A percentile compares a stretch with the other conserved stretches of the same genome.
Evolutionary conservation across 176 grass and related monocot species (phyloP).

Genomic region (Eragrostis curvula): DNA sequence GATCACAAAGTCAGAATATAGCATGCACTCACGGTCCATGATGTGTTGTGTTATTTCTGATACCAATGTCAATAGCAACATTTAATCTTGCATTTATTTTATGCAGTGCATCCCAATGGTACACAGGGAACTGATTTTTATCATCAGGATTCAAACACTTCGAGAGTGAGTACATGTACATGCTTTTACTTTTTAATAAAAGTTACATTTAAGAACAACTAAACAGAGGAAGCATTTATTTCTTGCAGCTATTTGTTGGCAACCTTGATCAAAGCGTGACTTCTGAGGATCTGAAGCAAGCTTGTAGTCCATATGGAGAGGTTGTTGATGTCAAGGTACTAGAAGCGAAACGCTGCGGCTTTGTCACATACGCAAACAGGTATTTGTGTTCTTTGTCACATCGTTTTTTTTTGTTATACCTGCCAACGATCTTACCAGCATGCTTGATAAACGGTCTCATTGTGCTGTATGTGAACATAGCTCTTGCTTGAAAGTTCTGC

Average conservation of each 20-base stretch:
- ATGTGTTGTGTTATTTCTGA: neutral
- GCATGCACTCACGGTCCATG: constrained; percentile 8
- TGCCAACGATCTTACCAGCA: neutral
- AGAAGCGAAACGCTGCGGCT: constrained; percentile 52
- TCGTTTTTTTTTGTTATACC: constrained; percentile 13
- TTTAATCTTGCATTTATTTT: constrained; percentile 23
- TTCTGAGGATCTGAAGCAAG: constrained; percentile 52
- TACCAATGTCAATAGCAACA: neutral
- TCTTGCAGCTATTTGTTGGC: constrained; percentile 62
- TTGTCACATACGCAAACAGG: constrained; percentile 61
- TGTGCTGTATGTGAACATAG: constrained; percentile 1
- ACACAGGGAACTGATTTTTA: constrained; percentile 37
- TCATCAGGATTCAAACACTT: constrained; percentile 45
- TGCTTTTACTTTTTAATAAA: constrained; percentile 32
- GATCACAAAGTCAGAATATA: constrained; percentile 24
- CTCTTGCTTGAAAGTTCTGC: neutral
- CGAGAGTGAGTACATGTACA: constrained; percentile 53
- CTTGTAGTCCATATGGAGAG: constrained; percentile 63
- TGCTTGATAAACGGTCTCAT: neutral
- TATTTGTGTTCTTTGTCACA: neutral
- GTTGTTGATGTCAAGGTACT: constrained; percentile 47
- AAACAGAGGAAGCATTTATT: constrained; percentile 3
- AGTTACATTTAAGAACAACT: constrained; percentile 18
- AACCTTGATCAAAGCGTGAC: constrained; percentile 48
- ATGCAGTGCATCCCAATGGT: constrained; percentile 37